Conservation (phyloP, 345 rosid species). For the Toxicodendron radicans region DNA sequence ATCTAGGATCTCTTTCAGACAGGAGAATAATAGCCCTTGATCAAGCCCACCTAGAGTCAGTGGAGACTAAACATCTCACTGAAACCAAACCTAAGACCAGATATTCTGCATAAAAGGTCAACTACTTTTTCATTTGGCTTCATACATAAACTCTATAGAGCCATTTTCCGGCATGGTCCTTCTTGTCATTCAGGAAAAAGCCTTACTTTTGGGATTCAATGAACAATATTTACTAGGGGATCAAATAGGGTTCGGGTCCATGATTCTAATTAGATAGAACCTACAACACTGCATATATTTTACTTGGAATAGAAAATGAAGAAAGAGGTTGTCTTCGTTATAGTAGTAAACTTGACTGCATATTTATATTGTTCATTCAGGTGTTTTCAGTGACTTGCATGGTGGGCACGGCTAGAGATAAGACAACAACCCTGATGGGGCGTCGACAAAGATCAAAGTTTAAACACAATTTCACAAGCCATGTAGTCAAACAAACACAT, state of each 20-base stretch:
- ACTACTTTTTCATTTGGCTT: not conserved
- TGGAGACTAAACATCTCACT: not conserved
- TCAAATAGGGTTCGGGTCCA: too few species aligned
- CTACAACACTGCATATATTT: too few species aligned
- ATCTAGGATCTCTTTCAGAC: too few species aligned
- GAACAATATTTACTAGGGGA: too few species aligned
- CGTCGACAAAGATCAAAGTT: not conserved
- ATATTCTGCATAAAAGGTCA: not conserved
- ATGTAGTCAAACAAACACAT: too few species aligned
- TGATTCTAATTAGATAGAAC: too few species aligned
- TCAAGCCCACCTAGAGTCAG: not conserved
- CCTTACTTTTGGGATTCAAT: too few species aligned
- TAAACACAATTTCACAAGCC: not conserved
- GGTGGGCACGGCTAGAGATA: not conserved
- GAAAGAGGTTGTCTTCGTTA: too few species aligned
- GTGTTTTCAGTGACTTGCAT: not conserved
- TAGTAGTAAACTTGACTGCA: too few species aligned
- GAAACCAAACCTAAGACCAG: not conserved
- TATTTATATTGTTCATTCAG: not conserved
- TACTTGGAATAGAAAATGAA: too few species aligned
- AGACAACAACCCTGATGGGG: not conserved
- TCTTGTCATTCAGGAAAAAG: too few species aligned
- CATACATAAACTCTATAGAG: too few species aligned
- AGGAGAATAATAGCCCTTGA: not conserved
- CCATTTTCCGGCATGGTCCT: not conserved